Conservation (phyloP, 768 basidiomycete genomes). For the Lanmaoa rubissima region DNA sequence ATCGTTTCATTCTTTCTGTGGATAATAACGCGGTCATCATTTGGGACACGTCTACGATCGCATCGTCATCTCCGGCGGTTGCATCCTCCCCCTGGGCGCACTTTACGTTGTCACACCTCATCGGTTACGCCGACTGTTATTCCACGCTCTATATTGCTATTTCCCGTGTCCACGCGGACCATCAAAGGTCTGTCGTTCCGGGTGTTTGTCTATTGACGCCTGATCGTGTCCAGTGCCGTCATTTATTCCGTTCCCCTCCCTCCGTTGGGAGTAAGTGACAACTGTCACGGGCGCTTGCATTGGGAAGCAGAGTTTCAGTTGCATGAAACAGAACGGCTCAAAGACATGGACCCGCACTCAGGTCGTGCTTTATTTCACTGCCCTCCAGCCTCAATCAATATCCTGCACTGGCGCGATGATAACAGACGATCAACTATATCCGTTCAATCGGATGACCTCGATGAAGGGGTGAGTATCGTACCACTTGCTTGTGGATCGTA, state of each 20-base stretch:
- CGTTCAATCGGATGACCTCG: conserved; percentile 25
- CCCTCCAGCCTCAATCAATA: conserved; percentile 30
- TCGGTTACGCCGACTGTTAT: conserved; percentile 1
- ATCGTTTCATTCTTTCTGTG: conserved; percentile 22
- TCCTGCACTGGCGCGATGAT: conserved; percentile 39
- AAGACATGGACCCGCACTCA: conserved; percentile 34
- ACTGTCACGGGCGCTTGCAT: not conserved
- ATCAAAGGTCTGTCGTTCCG: conserved; percentile 11
- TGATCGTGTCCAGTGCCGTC: conserved; percentile 5
- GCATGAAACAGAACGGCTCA: conserved; percentile 23
- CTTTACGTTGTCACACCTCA: conserved; percentile 4
- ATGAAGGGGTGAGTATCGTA: conserved; percentile 32
- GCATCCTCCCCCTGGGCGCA: conserved; percentile 10
- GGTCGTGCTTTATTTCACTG: conserved; percentile 34
- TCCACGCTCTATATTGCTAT: conserved; percentile 20
- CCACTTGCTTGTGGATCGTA: not conserved
- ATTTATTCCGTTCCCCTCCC: conserved; percentile 15
- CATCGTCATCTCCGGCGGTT: not conserved
- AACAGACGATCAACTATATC: conserved; percentile 22
- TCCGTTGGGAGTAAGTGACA: not conserved
- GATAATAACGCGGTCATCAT: conserved; percentile 5
- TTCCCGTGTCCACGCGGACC: not conserved
- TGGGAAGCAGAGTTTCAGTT: conserved; percentile 17
- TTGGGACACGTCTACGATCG: conserved; percentile 13
- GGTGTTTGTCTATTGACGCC: not conserved